Conservation (phyloP, 2,329 filamentous ascomycete species). For the Colletotrichum eleusines region DNA sequence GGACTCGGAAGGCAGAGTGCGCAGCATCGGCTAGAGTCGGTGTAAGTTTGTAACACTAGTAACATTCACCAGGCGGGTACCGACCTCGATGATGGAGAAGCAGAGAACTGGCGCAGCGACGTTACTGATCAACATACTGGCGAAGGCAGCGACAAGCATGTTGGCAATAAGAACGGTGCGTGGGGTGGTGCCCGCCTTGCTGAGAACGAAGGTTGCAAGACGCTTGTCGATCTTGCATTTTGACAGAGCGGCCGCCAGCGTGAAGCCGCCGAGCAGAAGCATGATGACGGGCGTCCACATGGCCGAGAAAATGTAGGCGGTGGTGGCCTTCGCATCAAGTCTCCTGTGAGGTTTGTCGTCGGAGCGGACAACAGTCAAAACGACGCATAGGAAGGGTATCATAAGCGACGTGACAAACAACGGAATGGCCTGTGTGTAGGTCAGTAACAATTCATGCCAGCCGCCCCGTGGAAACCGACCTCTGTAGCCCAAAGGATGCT, state of each 20-base stretch:
- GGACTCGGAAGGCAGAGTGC: slow-evolving; percentile 90
- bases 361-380: slow-evolving; percentile 85
- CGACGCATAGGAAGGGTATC: slow-evolving; percentile 92
- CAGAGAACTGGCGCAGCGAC: slow-evolving; percentile 97
- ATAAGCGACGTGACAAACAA: slow-evolving; percentile 95
- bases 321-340: slow-evolving; percentile 83
- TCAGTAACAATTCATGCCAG: slow-evolving; percentile 37
- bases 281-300: slow-evolving; percentile 99
- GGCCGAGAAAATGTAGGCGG: slow-evolving; percentile 86
- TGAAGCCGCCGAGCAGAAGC: slow-evolving; percentile 95
- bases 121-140: slow-evolving; percentile 99
- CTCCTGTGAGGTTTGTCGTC: slow-evolving; percentile 69
- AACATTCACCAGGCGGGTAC: slow-evolving; percentile 42
- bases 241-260: slow-evolving; percentile 91
- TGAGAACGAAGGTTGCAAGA: slow-evolving; percentile 94
- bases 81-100: slow-evolving; percentile 94
- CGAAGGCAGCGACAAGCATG: slow-evolving; percentile 98
- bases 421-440: slow-evolving; percentile 78
- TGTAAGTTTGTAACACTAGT: slow-evolving; percentile 31
- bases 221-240: slow-evolving; percentile 99
- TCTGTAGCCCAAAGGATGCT: slow-evolving; percentile 97
- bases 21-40: slow-evolving; percentile 80
- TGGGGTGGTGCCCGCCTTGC: slow-evolving; percentile 93
- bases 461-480: slow-evolving; percentile 60
- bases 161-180: slow-evolving; percentile 92